Evolutionary conservation across 768 basidiomycete species (phyloP), one percentile per base, ranked within the genome.

Genomic region (Suillus decipiens): DNA sequence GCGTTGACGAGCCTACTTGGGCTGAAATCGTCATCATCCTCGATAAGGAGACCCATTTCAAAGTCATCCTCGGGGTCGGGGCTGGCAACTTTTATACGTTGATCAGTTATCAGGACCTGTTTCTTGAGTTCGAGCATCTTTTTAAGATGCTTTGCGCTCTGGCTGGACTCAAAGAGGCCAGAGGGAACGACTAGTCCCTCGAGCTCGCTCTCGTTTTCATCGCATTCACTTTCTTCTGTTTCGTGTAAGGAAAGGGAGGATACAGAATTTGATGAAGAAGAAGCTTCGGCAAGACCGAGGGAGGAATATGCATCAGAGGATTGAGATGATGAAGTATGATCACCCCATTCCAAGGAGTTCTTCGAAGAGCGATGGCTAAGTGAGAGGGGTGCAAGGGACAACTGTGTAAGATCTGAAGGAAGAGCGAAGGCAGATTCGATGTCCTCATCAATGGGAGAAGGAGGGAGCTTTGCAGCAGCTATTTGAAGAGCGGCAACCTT

Each of bases 241-340:
- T 86, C 87, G 3, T 89, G 88, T 31, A 88, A 76, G 42, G 87
- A 89, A 50, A 77, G 59, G 10, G 89, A 89, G 2, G 86, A 85
- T 0, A 84, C 83, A 43, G 89, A 90, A 63, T 86, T 88, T 33
- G 89, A 90, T 14, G 90, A 92, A 5, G 86, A 83, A 2, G 86
- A 89, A 22, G 83, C 84, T 66, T 88, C 87, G 47, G 86, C 85
- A 66, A 93, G 89, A 57, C 91, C 89, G 41, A 94, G 82, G 24
- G 87, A 84, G 45, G 92, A 93, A 69, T 91, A 93, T 10, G 90
- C 85, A 72, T 94, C 93, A 28, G 92, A 94, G n/a, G 92, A 93
- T 70, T 91, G 90, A 15, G 91, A 92, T 7, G 91, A 92, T 41
- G 56, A 86, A 1, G 92, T 90, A 51, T 90, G 86, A 69, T 94